A percentile compares a stretch with the other conserved stretches of the same genome.
These are phyloP conservation scores for Hylodesmum podocarpum DNA, from an alignment of 306 rosid species.

Conservation along the genomic window DNA sequence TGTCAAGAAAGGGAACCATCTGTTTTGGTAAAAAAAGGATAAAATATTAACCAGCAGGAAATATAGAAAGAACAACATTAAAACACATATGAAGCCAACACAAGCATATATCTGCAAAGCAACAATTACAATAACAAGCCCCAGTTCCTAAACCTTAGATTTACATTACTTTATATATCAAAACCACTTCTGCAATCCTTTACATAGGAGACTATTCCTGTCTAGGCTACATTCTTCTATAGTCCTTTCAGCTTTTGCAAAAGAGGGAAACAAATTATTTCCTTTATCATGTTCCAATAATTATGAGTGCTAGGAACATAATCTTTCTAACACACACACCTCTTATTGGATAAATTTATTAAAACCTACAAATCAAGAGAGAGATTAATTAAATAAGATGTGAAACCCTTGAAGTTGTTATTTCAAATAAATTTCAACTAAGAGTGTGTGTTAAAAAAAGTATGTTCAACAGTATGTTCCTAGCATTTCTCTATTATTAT, in stretches of 20 bases:
- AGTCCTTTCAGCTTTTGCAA: not conserved
- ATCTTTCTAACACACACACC: no score
- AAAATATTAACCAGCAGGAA: constrained; percentile 28
- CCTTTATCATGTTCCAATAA: not conserved
- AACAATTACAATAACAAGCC: not conserved
- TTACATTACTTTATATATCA: constrained; percentile 16
- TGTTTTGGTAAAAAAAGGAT: constrained; percentile 38
- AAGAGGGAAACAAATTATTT: constrained; percentile 14
- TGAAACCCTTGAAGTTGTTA: no score
- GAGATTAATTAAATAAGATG: no score
- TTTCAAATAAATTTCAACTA: no score
- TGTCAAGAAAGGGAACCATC: constrained; percentile 96
- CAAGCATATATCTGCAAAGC: not conserved
- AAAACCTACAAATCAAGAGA: no score
- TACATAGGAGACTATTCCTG: not conserved
- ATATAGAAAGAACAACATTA: constrained; percentile 1
- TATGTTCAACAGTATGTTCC: no score
- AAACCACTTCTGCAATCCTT: constrained; percentile 18
- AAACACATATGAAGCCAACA: not conserved
- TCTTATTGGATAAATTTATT: no score
- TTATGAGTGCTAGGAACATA: no score
- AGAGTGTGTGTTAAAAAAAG: no score
- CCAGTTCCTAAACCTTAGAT: not conserved
- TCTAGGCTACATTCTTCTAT: constrained; percentile 3
- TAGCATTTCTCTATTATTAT: no score